Percentiles rank a stretch among this genome's conserved stretches.
phyloP scores from a whole-genome alignment of 257 asterid genomes.

The Galeopsis tetrahit region DNA sequence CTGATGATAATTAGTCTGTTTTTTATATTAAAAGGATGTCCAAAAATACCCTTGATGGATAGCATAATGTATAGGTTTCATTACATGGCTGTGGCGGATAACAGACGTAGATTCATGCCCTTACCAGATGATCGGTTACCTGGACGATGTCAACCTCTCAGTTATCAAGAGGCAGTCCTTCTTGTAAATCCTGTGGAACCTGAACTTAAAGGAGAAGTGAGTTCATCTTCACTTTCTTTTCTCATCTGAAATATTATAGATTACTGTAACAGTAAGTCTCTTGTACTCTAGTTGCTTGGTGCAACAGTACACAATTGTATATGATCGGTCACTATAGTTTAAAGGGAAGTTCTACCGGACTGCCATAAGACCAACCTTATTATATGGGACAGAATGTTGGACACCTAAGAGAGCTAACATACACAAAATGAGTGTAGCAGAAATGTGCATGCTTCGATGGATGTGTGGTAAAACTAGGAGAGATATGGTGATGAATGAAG shows the following conservation, averaged over 20 bases:
- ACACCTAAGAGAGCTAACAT: no score
- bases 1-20: background rate
- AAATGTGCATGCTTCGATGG: no score
- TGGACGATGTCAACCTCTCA: constrained; percentile 73
- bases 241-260: background rate
- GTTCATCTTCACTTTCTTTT: constrained; percentile 10
- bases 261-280: no score
- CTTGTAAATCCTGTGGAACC: constrained; percentile 87
- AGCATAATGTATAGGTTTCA: constrained; percentile 52
- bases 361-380: no score
- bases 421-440: no score
- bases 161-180: constrained; percentile 86
- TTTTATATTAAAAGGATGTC: background rate
- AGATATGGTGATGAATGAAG: no score
- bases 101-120: constrained; percentile 75
- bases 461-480: no score
- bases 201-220: constrained; percentile 82
- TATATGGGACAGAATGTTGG: no score
- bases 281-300: no score
- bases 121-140: constrained; percentile 83
- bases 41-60: background rate
- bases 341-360: no score
- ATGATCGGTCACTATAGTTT: no score
- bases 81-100: constrained; percentile 85
- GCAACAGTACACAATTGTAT: no score